A percentile compares a stretch with the other conserved stretches of the same genome.
These are phyloP conservation scores for Rickenella mellea DNA, from an alignment of 768 basidiomycete genomes.

Conservation along the genomic window DNA sequence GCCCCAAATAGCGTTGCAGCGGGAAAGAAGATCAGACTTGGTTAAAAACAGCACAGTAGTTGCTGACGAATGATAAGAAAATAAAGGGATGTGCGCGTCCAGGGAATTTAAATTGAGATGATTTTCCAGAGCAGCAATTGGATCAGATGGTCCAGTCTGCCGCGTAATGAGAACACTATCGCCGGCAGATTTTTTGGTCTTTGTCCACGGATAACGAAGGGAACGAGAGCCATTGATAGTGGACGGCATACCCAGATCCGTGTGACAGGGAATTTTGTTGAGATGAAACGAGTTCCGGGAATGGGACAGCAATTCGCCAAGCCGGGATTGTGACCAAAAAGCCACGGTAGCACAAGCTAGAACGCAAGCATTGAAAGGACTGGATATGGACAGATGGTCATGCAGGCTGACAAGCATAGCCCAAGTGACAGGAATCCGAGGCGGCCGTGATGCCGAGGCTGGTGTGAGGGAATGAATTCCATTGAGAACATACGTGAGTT, in stretches of 20 bases:
- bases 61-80: neutral
- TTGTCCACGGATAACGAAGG: neutral
- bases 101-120: conserved; percentile 11
- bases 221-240: neutral
- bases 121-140: conserved; percentile 4
- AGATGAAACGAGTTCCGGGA: neutral
- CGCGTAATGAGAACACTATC: neutral
- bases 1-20: neutral
- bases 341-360: conserved; percentile 14
- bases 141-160: conserved; percentile 7
- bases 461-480: conserved; percentile 18
- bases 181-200: neutral
- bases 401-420: conserved; percentile 13
- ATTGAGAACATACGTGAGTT: conserved; percentile 10
- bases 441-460: conserved; percentile 4
- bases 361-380: conserved; percentile 16
- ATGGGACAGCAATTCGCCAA: conserved; percentile 21
- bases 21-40: neutral
- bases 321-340: conserved; percentile 22
- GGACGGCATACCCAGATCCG: neutral
- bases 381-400: conserved; percentile 8
- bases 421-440: conserved; percentile 12
- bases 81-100: neutral
- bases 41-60: no score
- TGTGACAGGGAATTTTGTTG: neutral